Evolutionary conservation across 164 flowering plant species (phyloP).

Genomic region (Euptelea pleiosperma): DNA sequence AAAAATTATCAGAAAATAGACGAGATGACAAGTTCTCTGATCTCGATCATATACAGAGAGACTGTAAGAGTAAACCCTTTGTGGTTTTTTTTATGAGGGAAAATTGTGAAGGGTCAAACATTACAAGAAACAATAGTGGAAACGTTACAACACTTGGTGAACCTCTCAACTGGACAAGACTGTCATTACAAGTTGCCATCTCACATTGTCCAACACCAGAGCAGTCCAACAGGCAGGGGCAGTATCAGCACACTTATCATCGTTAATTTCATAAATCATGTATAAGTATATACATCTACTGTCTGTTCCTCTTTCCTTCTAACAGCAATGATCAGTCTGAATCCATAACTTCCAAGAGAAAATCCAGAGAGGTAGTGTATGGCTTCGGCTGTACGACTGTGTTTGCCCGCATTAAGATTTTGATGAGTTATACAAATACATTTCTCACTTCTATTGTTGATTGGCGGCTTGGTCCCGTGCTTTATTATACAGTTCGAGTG

Average conservation of each 20-base stretch:
- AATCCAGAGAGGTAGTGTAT: not conserved
- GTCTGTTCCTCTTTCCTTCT: constrained; percentile 9
- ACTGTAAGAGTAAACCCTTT: too few relatives aligned
- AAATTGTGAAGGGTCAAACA: constrained; percentile 13
- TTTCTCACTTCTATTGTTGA: constrained; percentile 18
- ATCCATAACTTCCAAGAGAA: constrained; percentile 10
- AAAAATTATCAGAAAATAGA: constrained; percentile 5
- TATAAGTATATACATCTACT: constrained; percentile 15
- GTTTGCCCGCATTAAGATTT: constrained; percentile 14
- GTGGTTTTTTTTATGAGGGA: constrained; percentile 8
- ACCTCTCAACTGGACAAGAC: constrained; percentile 5
- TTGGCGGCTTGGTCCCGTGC: constrained; percentile 30
- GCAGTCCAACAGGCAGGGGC: constrained; percentile 4
- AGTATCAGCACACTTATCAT: constrained; percentile 8
- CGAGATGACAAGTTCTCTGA: too few relatives aligned
- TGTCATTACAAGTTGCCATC: too few relatives aligned
- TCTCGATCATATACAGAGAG: not conserved
- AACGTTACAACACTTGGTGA: constrained; percentile 3
- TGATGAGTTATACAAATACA: not conserved
- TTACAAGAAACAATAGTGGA: not conserved
- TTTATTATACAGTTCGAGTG: constrained; percentile 55
- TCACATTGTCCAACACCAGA: constrained; percentile 9
- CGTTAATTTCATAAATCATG: constrained; percentile 1
- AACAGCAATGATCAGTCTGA: constrained; percentile 7
- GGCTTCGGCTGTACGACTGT: constrained; percentile 10